These are phyloP conservation scores for Xylaria flabelliformis DNA, from an alignment of 495 filamentous ascomycete genomes.

Conservation along the genomic window DNA sequence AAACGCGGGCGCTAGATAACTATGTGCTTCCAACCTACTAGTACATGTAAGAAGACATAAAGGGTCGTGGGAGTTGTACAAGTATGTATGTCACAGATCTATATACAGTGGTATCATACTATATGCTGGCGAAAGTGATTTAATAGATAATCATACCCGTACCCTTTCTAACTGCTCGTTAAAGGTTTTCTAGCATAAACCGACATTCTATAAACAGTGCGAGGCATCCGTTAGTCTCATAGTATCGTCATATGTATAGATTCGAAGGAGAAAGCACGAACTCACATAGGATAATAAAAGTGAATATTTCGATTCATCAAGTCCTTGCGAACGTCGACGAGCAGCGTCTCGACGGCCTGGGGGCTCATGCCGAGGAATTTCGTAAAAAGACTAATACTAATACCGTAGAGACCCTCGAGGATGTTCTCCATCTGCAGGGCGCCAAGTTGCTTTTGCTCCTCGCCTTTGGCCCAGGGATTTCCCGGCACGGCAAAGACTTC, in stretches of 20 bases:
- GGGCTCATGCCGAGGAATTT: constrained; percentile 56
- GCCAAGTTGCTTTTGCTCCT: constrained; percentile 55
- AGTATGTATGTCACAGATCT: not conserved
- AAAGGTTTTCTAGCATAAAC: constrained; percentile 29
- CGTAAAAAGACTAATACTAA: constrained; percentile 60
- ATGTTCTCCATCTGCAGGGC: constrained; percentile 47
- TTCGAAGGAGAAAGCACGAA: constrained; percentile 7
- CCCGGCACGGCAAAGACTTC: constrained; percentile 55
- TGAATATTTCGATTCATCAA: constrained; percentile 58
- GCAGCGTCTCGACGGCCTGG: constrained; percentile 57
- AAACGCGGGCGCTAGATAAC: not conserved
- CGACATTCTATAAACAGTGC: constrained; percentile 13
- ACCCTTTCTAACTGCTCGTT: not conserved
- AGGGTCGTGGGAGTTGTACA: not conserved
- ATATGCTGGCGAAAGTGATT: not conserved
- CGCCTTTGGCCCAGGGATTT: constrained; percentile 59
- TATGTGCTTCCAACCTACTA: not conserved
- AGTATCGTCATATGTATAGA: not conserved
- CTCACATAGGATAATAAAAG: constrained; percentile 54
- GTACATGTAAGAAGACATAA: not conserved
- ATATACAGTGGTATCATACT: constrained; percentile 7
- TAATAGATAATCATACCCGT: not conserved
- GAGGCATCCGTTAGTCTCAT: not conserved
- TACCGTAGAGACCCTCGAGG: constrained; percentile 53
- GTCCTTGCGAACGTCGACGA: constrained; percentile 60